These are phyloP conservation scores for Digitaria exilis DNA, from an alignment of 202 grass and related monocot species.

Conservation along the genomic window DNA sequence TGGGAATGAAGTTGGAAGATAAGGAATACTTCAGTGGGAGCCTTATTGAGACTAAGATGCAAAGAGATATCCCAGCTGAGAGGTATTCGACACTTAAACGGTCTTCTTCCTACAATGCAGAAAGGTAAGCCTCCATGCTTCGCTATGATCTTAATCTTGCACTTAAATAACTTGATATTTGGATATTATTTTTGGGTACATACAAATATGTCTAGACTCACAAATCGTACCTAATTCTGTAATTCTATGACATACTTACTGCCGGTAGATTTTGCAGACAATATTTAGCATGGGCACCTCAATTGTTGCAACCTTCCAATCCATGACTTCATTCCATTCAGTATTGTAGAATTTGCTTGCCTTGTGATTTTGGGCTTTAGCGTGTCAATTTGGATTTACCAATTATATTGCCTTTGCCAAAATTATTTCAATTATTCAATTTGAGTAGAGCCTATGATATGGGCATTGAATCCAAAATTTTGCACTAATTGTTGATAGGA, in stretches of 20 bases:
- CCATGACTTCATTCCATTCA: background rate
- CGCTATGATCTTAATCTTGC: background rate
- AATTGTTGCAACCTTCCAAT: background rate
- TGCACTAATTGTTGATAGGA: slow-evolving; percentile 2
- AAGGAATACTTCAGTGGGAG: slow-evolving; percentile 95
- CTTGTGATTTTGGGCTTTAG: no score
- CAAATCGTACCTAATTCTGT: background rate
- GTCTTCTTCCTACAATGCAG: slow-evolving; percentile 82
- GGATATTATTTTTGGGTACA: background rate
- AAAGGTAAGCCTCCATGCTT: slow-evolving; percentile 62
- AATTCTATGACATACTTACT: background rate
- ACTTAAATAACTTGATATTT: background rate
- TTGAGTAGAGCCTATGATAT: background rate
- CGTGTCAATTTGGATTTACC: no score
- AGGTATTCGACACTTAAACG: slow-evolving; percentile 61
- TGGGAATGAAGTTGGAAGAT: slow-evolving; percentile 67
- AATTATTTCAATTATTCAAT: background rate
- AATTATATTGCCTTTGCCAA: no score
- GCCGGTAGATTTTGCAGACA: slow-evolving; percentile 3
- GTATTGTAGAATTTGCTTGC: background rate
- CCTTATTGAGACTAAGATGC: slow-evolving; percentile 83
- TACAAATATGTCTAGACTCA: background rate
- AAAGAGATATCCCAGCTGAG: slow-evolving; percentile 60
- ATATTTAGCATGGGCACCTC: background rate
- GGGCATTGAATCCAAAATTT: background rate